A percentile compares a stretch with the other conserved stretches of the same genome.
Conservation (phyloP, 345 rosid species). For the Eucalyptus tenuipes region DNA sequence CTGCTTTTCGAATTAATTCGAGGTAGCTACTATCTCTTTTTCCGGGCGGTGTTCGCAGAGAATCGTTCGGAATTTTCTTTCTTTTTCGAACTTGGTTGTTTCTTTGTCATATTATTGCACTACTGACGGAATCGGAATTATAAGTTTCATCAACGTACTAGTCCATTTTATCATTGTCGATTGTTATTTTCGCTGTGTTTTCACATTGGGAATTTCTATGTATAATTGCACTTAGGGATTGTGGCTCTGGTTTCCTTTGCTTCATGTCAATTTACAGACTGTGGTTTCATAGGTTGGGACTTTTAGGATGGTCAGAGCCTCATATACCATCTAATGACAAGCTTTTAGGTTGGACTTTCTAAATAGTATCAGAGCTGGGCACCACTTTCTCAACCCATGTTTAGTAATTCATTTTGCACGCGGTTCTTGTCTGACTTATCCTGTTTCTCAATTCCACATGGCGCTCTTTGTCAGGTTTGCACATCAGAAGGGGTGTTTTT, state of each 20-base stretch:
- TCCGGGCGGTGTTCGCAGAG: neutral
- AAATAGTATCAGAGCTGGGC: neutral
- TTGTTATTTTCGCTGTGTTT: neutral
- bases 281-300: neutral
- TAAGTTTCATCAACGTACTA: neutral
- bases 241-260: neutral
- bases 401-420: neutral
- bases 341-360: neutral
- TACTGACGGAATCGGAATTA: neutral
- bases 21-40: conserved; percentile 16
- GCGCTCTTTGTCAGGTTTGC: neutral
- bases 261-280: neutral
- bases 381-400: neutral
- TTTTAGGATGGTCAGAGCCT: neutral
- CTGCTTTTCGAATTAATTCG: conserved; percentile 91
- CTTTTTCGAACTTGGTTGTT: neutral
- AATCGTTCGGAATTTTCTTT: neutral
- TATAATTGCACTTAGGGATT: neutral
- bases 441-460: neutral
- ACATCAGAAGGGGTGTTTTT: neutral
- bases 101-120: neutral
- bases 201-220: neutral
- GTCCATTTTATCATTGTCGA: neutral
- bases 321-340: neutral
- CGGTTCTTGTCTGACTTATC: neutral